Conservation (phyloP, 805 yeast species). For the Yamadazyma akitaensis region DNA sequence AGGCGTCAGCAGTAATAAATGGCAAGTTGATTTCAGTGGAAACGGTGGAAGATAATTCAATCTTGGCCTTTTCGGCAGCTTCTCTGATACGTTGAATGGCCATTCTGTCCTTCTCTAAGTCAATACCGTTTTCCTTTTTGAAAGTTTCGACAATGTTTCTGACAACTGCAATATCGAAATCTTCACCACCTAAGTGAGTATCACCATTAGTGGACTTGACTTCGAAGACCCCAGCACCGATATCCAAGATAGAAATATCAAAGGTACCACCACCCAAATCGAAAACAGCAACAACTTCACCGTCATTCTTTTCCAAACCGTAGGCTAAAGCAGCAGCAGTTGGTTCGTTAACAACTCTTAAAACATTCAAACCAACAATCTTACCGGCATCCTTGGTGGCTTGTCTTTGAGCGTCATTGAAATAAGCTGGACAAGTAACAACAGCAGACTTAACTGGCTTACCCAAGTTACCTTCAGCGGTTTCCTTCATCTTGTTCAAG, state of each 20-base stretch:
- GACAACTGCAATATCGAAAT: conserved; percentile 82
- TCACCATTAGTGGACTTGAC: conserved; percentile 97
- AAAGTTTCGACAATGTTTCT: conserved; percentile 78
- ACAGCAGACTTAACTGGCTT: conserved; percentile 86
- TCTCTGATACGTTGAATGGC: conserved; percentile 85
- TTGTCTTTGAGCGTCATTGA: conserved; percentile 89
- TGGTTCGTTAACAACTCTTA: conserved; percentile 88
- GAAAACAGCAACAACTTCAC: conserved; percentile 89
- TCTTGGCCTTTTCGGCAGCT: conserved; percentile 88
- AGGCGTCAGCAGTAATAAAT: conserved; percentile 82
- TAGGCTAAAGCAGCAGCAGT: conserved; percentile 94
- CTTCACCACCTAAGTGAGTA: conserved; percentile 92
- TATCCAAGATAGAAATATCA: conserved; percentile 94
- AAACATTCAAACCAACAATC: conserved; percentile 88
- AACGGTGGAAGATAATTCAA: conserved; percentile 73
- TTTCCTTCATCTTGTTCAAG: conserved; percentile 96
- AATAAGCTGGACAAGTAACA: conserved; percentile 87
- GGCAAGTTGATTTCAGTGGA: conserved; percentile 77
- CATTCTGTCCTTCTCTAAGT: conserved; percentile 62
- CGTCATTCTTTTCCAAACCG: conserved; percentile 80
- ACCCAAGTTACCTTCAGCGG: conserved; percentile 90
- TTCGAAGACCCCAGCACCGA: conserved; percentile 96
- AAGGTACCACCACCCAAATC: conserved; percentile 99
- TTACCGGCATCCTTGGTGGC: conserved; percentile 97
- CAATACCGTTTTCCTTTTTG: conserved; percentile 69